Evolutionary conservation across 192 early-diverging fungal genomes (phyloP), one percentile per base, ranked within the genome.

Genomic region (Gigaspora rosea): DNA sequence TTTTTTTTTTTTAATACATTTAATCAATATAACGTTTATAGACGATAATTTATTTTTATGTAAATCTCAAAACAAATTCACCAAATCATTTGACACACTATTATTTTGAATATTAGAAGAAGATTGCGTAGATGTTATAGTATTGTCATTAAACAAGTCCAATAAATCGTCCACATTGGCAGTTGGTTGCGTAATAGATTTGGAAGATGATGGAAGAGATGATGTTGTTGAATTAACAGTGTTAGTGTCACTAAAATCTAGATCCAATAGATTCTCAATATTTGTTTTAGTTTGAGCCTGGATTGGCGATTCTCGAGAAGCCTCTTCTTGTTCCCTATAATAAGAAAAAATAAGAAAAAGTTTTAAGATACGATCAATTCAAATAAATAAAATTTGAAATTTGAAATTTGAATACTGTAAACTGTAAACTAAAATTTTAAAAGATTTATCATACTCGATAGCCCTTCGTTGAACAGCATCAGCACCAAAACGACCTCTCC

Each of bases 401-500:
- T 27, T 27, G 27, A 27, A 27, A 27, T 27, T 27, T 27, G 27
- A 27, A 27, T 27, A 27, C 27, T 27, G 27, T 27, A 27, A 0
- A 0, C 27, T 27, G 1, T 4, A 36, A 57, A 11, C 9, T 36
- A 58, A 36, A 36, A 33, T 27, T 36, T 36, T 49, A 2, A 8
- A 27, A 49, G 46, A 32, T 12, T 4, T 20, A 46, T 80, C 78
- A 79, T 83, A 88, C 80, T 86, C 90, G 35, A 87, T 79, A 68
- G 81, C 78, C 15, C 82, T 66, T 58, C 80, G 82, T 50, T 85
- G 81, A 52, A 91, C 84, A 66, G 85, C 82, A 72, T 88, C 86
- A 51, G 86, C 85, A 73, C 91, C 82, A 78, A 86, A 89, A 49
- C 86, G 89, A 71, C 82, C 83, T 51, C 84, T 83, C 58, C 88